Base-by-base conservation (phyloP, 2,329 filamentous ascomycete genomes). In the Penicillium sp. region DNA sequence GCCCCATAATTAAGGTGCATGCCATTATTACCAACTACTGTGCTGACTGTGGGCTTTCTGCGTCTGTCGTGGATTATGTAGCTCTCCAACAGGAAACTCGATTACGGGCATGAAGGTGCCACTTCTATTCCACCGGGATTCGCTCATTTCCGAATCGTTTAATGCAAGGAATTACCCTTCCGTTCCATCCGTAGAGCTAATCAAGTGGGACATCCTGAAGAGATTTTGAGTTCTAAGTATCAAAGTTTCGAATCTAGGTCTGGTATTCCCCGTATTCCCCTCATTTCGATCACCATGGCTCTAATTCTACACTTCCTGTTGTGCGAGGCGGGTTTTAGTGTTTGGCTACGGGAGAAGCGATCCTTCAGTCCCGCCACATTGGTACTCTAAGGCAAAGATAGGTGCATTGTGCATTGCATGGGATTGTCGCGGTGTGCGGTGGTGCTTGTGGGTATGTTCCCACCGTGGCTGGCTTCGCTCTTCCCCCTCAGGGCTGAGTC, bases 361-460 rank as follows among this genome's bases (percentile, higher is more conserved):
- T 49, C 47, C 35, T 25, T 35, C 16, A 16, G 25, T 55, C 32
- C 58, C 56, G 41, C 50, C 46, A 48, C 34, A 55, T 47, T 57
- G 56, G 57, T 53, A 32, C 32, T 49, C 18, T 34, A 53, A 5
- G 5, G 18, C 29, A 21, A 41, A 35, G 13, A 21, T 37, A 5
- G 35, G 25, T 32, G 18, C 40, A 25, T n/a, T 5, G 32, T 50
- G 46, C 52, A 45, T 50, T 7, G 46, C 52, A 54, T 31, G 37
- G 25, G 34, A 46, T 39, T 46, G 27, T 51, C 47, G 29, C 35
- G 32, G 25, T 39, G 23, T 40, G 15, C 10, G 31, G 18, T 31
- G 39, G 18, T 31, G 34, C 15, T n/a, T 31, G 40, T 50, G 46
- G 38, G 21, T 31, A 38, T 44, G 8, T 25, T 41, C 21, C 39